Evolutionary conservation across 768 basidiomycete genomes (phyloP).

Genomic region (Naematelia aurantialba): DNA sequence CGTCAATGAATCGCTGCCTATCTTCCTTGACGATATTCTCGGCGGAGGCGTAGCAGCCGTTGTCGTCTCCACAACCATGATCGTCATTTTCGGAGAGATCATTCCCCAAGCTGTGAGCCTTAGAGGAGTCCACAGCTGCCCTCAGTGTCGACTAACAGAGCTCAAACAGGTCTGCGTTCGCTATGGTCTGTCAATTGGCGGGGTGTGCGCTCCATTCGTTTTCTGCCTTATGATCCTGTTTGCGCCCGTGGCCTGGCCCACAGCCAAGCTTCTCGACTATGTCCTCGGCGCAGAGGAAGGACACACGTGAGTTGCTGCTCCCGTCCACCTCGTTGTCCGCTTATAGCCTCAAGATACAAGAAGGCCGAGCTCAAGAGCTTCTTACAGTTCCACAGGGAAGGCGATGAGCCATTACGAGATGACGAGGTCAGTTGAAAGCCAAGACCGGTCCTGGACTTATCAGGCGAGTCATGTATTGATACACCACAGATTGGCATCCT

Average conservation of each 20-base stretch:
- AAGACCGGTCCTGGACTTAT: neutral
- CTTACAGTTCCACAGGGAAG: conserved; percentile 53
- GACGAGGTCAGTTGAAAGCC: conserved; percentile 49
- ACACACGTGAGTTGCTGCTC: conserved; percentile 45
- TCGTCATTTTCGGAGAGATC: conserved; percentile 56
- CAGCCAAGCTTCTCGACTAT: conserved; percentile 69
- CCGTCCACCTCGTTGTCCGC: conserved; percentile 3
- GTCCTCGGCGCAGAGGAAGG: conserved; percentile 71
- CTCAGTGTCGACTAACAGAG: no score
- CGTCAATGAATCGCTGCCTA: conserved; percentile 53
- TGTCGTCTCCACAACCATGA: conserved; percentile 47
- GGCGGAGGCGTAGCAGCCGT: conserved; percentile 55
- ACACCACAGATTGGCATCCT: conserved; percentile 47
- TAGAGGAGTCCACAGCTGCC: neutral
- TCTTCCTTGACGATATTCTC: conserved; percentile 53
- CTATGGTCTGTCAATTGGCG: conserved; percentile 77
- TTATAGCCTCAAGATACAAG: conserved; percentile 29
- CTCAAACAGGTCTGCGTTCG: conserved; percentile 61
- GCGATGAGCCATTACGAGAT: conserved; percentile 51
- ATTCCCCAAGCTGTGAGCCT: conserved; percentile 57
- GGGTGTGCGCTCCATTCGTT: conserved; percentile 71
- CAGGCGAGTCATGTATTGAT: conserved; percentile 1
- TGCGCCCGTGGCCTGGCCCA: conserved; percentile 72
- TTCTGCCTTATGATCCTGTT: conserved; percentile 67
- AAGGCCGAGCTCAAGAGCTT: conserved; percentile 54